Evolutionary conservation across 2,329 filamentous ascomycete species (phyloP), one percentile per base, ranked within the genome.

Genomic region (Septoria petroselini): DNA sequence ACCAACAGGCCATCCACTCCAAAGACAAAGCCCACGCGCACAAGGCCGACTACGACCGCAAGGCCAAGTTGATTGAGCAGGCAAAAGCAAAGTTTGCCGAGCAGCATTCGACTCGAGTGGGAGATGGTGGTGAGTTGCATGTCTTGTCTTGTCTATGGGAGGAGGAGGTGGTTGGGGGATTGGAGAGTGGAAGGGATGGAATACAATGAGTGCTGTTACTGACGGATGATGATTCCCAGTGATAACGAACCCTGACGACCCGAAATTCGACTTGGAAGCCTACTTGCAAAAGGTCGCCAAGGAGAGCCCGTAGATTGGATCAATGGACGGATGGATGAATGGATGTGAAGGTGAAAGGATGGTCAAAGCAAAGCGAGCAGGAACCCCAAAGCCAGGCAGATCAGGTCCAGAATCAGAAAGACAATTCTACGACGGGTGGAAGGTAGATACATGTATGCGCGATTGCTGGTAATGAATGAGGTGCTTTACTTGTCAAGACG

Each of bases 251-350:
- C 85, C 85, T 54, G 82, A 85, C 68, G 83, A 93, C 76, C 83
- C 90, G 68, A 88, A 90, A 68, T 97, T 97, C 76, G 91, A 98
- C 70, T 79, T 97, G 63, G 91, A 97, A 78, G 84, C 86, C 63
- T 88, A 82, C 71, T 74, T 95, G 71, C 80, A 82, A 34, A 57
- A 65, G 65, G 77, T 81, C 63, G 73, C 89, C 63, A 71, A 72
- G 45, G 73, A 70, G 42, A 75, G 76, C 52, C 60, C 66, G 44
- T 65, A 61, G 43, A 54, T n/a, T n/a, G n/a, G n/a, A n/a, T n/a
- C n/a, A n/a, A n/a, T n/a, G n/a, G n/a, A n/a, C n/a, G n/a, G n/a
- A n/a, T n/a, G n/a, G n/a, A n/a, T n/a, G n/a, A n/a, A n/a, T n/a
- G n/a, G n/a, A n/a, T n/a, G n/a, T n/a, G n/a, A n/a, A n/a, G n/a